Base-by-base conservation (phyloP, 1,284 basidiomycete species). In the Sparassis latifolia region DNA sequence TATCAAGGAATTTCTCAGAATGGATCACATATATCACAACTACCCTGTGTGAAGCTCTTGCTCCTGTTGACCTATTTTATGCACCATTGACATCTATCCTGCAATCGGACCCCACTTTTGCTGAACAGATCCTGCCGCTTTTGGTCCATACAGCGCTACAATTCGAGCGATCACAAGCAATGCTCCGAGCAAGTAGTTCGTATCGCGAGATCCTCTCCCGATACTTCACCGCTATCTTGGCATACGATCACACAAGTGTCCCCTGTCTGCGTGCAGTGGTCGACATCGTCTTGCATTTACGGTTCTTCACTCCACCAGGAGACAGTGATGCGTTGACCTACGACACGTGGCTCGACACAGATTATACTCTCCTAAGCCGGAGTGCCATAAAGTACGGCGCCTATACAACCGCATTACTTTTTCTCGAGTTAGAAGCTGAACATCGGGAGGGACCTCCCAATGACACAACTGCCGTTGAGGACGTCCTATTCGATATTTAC, bases 401-500 rank as follows among this genome's bases (percentile, higher is more conserved):
- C 3, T 97, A 89, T 64, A 92, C 92, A 2, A 93, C 93, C 0
- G 86, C 91, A 0, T 73, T 98, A 39, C 76, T 98, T 20, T 97
- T 96, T 65, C 72, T 97, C 42, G 96, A 98, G 61, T 76, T 97
- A 12, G 83, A 81, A 0, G 69, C 74, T 7, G 89, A 92, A 53
- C 73, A 81, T 58, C 59, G 54, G 5, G 52, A 65, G 32, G 57
- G 55, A n/a, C 56, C 59, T 10, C 55, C 58, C 10, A 49, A 61
- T 0, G 57, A 64, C 62, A 68, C 31, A 55, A 62, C 46, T 42
- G 62, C 68, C 9, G 67, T 74, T 3, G 85, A 89, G 64, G 69
- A 80, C 42, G 76, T 94, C 33, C 72, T 98, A 43, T 97, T 95
- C 68, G 84, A 89, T 48, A 92, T 98, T 47, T 99, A 97, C 65